Conservation (phyloP, 257 asterid genomes). For the Petunia secreta region DNA sequence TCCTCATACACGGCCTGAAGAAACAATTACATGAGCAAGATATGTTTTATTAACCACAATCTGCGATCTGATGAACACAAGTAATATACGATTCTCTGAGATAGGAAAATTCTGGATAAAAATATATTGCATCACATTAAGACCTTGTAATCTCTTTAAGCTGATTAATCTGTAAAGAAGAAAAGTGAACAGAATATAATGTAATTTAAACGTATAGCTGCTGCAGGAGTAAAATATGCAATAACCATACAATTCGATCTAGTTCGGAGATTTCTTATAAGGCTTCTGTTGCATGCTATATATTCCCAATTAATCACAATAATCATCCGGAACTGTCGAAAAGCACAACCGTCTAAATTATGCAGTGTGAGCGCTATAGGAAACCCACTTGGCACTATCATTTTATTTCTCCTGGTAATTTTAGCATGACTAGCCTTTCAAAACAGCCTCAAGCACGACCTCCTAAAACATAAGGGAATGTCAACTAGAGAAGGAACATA, state of each 20-base stretch:
- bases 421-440: neutral
- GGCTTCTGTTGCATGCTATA: neutral
- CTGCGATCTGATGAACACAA: neutral
- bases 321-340: neutral
- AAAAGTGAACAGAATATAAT: neutral
- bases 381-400: neutral
- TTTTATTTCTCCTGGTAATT: neutral
- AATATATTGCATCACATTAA: neutral
- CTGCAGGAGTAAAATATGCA: neutral
- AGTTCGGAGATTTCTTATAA: neutral
- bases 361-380: neutral
- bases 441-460: neutral
- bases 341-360: too few species aligned
- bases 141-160: neutral
- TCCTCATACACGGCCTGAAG: conserved; percentile 59
- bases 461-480: neutral
- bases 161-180: neutral
- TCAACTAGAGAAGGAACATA: neutral
- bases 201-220: neutral
- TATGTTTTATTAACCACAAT: neutral
- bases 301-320: neutral
- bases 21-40: conserved; percentile 1
- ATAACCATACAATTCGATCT: neutral
- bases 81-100: neutral
- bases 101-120: neutral